These are phyloP conservation scores for Lolium rigidum DNA, from an alignment of 176 grass and related monocot genomes.

Conservation along the genomic window DNA sequence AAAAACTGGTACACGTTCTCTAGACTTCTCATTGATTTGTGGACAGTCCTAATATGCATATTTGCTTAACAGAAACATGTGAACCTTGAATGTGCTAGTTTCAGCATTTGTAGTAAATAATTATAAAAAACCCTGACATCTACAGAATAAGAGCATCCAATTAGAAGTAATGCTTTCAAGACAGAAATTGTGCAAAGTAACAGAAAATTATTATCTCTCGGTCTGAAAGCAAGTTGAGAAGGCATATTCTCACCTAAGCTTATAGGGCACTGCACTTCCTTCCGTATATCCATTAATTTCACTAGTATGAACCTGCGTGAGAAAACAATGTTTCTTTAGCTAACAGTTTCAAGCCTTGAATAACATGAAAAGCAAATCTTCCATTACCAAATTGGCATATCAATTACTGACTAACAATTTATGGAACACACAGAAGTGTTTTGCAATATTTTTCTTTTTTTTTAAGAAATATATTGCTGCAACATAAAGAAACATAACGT, in stretches of 20 bases:
- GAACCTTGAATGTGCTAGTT: slow-evolving; percentile 22
- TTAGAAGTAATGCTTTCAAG: slow-evolving; percentile 21
- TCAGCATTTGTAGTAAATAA: slow-evolving; percentile 10
- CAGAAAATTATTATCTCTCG: not conserved
- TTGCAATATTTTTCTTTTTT: not conserved
- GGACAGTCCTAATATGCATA: not conserved
- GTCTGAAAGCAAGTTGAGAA: slow-evolving; percentile 31
- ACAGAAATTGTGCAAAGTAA: slow-evolving; percentile 24
- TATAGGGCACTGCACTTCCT: slow-evolving; percentile 78
- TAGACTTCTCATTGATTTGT: not conserved
- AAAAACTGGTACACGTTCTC: not conserved
- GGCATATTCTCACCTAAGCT: slow-evolving; percentile 62
- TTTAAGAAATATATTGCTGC: not conserved
- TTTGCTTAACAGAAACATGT: not conserved
- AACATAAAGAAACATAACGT: slow-evolving; percentile 11
- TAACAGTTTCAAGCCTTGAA: slow-evolving; percentile 13
- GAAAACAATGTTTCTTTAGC: slow-evolving; percentile 15
- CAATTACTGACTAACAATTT: slow-evolving; percentile 24
- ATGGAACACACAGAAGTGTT: slow-evolving; percentile 35
- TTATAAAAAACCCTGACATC: too few species aligned
- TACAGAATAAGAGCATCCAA: too few species aligned
- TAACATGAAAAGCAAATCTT: not conserved
- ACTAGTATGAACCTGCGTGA: slow-evolving; percentile 60
- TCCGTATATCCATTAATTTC: slow-evolving; percentile 63
- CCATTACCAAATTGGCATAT: slow-evolving; percentile 21